These are phyloP conservation scores for Bipolaris sorokiniana DNA, from an alignment of 2,329 filamentous ascomycete genomes.

Conservation along the genomic window DNA sequence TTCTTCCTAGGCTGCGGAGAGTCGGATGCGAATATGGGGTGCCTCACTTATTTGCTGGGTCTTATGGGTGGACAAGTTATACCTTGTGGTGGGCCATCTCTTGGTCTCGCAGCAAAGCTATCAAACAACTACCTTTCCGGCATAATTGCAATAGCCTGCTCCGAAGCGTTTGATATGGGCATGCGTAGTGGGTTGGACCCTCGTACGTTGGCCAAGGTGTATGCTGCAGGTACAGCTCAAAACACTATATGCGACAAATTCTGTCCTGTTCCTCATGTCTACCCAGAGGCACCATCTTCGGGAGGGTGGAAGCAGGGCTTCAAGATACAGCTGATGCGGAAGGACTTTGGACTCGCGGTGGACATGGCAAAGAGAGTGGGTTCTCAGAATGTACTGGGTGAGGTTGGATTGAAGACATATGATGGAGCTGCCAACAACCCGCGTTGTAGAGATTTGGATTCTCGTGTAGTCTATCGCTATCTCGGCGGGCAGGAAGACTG, in stretches of 20 bases:
- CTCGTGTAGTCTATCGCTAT: slow-evolving; percentile 63
- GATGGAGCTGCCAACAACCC: slow-evolving; percentile 58
- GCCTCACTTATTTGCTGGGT: slow-evolving; percentile 53
- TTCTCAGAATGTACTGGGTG: slow-evolving; percentile 58
- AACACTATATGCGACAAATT: slow-evolving; percentile 60
- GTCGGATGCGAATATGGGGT: slow-evolving; percentile 52
- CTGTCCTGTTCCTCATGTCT: slow-evolving; percentile 59
- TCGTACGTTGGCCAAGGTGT: slow-evolving; percentile 59
- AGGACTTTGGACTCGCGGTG: slow-evolving; percentile 63
- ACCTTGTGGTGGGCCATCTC: slow-evolving; percentile 61
- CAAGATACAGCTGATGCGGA: slow-evolving; percentile 65
- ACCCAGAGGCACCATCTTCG: slow-evolving; percentile 55
- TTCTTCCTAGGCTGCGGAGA: slow-evolving; percentile 63
- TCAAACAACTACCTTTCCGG: slow-evolving; percentile 68
- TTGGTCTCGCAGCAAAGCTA: slow-evolving; percentile 65
- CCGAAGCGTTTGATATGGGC: slow-evolving; percentile 66
- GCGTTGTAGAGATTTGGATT: slow-evolving; percentile 61
- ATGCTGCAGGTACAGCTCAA: slow-evolving; percentile 59
- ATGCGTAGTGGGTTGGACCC: slow-evolving; percentile 65
- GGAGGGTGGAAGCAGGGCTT: slow-evolving; percentile 63
- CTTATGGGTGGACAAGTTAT: slow-evolving; percentile 63
- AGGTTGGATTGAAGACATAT: slow-evolving; percentile 59
- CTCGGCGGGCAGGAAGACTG: slow-evolving; percentile 62
- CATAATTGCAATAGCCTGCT: slow-evolving; percentile 63
- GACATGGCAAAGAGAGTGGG: slow-evolving; percentile 62